These are phyloP conservation scores for Paragyromitra xinjiangensis DNA, from an alignment of 495 filamentous ascomycete species.

Conservation along the genomic window DNA sequence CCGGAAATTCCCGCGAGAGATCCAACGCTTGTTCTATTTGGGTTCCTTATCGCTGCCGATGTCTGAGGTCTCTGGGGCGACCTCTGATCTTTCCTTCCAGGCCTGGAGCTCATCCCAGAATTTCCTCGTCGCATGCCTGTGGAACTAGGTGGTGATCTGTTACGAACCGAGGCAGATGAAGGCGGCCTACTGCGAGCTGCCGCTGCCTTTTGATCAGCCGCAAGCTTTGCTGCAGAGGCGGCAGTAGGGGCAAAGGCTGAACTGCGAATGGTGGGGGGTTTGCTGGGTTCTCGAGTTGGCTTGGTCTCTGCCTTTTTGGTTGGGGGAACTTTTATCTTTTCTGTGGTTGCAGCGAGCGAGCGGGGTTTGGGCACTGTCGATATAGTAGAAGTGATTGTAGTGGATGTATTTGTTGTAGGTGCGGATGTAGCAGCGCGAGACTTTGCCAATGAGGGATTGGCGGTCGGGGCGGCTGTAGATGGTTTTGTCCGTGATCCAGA, in stretches of 20 bases:
- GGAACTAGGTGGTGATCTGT: constrained; percentile 41
- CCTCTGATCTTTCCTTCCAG: constrained; percentile 43
- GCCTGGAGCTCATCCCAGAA: constrained; percentile 30
- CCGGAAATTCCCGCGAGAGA: constrained; percentile 18
- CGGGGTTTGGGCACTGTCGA: constrained; percentile 37
- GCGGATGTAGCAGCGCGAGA: constrained; percentile 22
- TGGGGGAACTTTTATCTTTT: constrained; percentile 33
- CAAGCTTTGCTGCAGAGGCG: constrained; percentile 49
- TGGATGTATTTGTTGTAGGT: constrained; percentile 19
- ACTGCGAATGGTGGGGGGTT: constrained; percentile 53
- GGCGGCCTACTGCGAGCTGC: constrained; percentile 41
- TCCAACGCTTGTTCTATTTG: constrained; percentile 44
- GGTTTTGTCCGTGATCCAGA: constrained; percentile 36
- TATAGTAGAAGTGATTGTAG: not conserved
- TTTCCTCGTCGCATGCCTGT: constrained; percentile 41
- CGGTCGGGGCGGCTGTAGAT: not conserved
- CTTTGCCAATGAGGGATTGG: constrained; percentile 21
- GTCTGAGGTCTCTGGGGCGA: constrained; percentile 54
- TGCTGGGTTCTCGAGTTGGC: constrained; percentile 42
- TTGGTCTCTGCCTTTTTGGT: constrained; percentile 46
- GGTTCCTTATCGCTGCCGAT: constrained; percentile 45
- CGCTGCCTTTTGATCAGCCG: constrained; percentile 41
- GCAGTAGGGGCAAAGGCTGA: constrained; percentile 52
- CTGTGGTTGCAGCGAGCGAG: constrained; percentile 14
- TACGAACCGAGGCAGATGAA: constrained; percentile 46